These are phyloP conservation scores for Quercus lobata DNA, from an alignment of 331 rosid species.

Conservation along the genomic window DNA sequence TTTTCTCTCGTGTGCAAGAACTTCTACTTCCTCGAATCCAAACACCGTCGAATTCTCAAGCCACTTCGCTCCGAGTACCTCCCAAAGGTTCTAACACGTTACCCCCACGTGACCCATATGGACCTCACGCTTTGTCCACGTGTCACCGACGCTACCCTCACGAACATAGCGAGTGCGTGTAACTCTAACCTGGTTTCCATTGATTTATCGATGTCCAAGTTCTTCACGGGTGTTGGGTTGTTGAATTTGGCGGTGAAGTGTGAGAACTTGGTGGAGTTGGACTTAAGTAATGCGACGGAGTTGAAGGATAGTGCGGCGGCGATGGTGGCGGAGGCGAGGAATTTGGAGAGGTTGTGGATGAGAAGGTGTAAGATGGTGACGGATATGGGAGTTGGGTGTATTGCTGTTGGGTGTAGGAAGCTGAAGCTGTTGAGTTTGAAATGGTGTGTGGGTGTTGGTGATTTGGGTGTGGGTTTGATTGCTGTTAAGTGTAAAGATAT, in stretches of 20 bases:
- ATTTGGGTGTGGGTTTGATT: conserved; percentile 80
- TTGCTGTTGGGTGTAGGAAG: conserved; percentile 88
- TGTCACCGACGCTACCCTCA: conserved; percentile 42
- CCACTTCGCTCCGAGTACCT: conserved; percentile 67
- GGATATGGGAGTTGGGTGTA: conserved; percentile 90
- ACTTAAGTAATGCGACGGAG: conserved; percentile 80
- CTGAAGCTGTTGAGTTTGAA: conserved; percentile 61
- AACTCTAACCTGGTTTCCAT: conserved; percentile 37
- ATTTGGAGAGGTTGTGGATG: conserved; percentile 68
- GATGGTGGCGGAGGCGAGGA: conserved; percentile 70
- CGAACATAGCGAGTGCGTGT: conserved; percentile 40
- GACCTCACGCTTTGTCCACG: conserved; percentile 79
- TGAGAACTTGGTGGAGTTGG: conserved; percentile 57
- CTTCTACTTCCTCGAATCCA: conserved; percentile 58
- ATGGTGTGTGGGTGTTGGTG: conserved; percentile 86
- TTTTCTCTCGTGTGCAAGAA: conserved; percentile 61
- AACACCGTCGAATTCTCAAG: conserved; percentile 61
- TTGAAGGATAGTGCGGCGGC: conserved; percentile 59
- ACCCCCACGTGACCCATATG: conserved; percentile 29
- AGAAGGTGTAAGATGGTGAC: conserved; percentile 73
- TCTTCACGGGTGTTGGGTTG: conserved; percentile 61
- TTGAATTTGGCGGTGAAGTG: conserved; percentile 41
- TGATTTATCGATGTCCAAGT: conserved; percentile 68
- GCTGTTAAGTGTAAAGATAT: conserved; percentile 84
- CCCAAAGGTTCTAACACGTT: conserved; percentile 46